Evolutionary conservation across 176 grass and related monocot genomes (phyloP), one percentile per base, ranked within the genome.

Genomic region (Elymus sibiricus): DNA sequence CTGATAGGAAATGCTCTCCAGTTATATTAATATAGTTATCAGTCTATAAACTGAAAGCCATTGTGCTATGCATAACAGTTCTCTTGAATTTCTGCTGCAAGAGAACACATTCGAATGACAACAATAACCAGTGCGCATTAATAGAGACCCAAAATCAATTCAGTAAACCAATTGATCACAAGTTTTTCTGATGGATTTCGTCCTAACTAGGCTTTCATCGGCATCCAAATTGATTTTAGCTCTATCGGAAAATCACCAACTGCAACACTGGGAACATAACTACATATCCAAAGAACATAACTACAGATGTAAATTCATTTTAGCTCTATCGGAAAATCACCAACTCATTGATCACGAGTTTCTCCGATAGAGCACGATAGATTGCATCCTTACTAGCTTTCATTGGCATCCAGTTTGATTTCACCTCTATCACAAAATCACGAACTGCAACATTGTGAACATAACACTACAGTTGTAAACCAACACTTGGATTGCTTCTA

Each of bases 31-130:
- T 46, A 26, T 0, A 9, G 47, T 22, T 12, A 74, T 37, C 14
- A 6, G 22, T 46, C 3, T 46, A 63, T 27, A 39, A 84, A 53
- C 64, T 21, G 21, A 19, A 37, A 61, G 43, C 9, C 27, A 43
- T 74, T 80, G 46, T 74, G 46, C 17, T 34, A 25, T 55, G 19
- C 82, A 80, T 77, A 16, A n/a, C 4, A 89, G 10, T 68, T 53
- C 51, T 27, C 16, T 6, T 28, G 17, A 35, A 46, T 14, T 53
- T 42, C n/a, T n/a, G 4, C 31, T 83, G 73, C 39, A 29, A 7
- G 24, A 87, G 26, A 24, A 70, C 62, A 53, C 39, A 40, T 31
- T 82, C n/a, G n/a, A 49, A 14, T 64, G 82, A 24, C 74, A 29
- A 61, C 6, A 21, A 62, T 55, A 77, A 6, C 15, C 14, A 68